Conservation (phyloP, 1,284 basidiomycete genomes). For the Melampsora americana region DNA sequence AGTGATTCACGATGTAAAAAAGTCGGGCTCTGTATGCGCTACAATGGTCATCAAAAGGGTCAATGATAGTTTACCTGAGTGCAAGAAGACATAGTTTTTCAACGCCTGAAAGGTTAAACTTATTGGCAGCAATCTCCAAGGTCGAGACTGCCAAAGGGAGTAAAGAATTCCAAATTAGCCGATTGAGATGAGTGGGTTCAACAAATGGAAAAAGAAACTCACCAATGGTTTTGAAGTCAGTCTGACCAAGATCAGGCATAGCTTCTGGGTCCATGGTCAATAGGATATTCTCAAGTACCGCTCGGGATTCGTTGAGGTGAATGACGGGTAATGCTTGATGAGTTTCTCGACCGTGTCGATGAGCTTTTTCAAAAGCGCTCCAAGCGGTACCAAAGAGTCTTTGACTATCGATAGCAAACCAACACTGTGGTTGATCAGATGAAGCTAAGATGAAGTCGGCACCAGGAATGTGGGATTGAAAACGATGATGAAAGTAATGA, state of each 20-base stretch:
- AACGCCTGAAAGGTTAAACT: background rate
- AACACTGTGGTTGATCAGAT: background rate
- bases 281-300: background rate
- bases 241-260: conserved; percentile 4
- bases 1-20: background rate
- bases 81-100: background rate
- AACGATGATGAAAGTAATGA: background rate
- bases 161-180: background rate
- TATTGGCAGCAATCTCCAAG: background rate
- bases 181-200: background rate
- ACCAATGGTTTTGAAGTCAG: background rate
- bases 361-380: background rate
- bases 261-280: conserved; percentile 1
- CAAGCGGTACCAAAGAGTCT: background rate
- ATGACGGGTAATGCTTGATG: background rate
- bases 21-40: background rate
- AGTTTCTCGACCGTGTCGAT: background rate
- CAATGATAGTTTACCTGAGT: background rate
- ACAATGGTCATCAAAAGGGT: background rate
- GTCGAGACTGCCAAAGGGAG: background rate
- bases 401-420: background rate
- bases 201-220: background rate
- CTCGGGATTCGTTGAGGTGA: background rate
- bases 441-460: background rate
- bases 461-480: background rate